These are phyloP conservation scores for Oryza officinalis DNA, from an alignment of 176 grass and related monocot species.

Conservation along the genomic window DNA sequence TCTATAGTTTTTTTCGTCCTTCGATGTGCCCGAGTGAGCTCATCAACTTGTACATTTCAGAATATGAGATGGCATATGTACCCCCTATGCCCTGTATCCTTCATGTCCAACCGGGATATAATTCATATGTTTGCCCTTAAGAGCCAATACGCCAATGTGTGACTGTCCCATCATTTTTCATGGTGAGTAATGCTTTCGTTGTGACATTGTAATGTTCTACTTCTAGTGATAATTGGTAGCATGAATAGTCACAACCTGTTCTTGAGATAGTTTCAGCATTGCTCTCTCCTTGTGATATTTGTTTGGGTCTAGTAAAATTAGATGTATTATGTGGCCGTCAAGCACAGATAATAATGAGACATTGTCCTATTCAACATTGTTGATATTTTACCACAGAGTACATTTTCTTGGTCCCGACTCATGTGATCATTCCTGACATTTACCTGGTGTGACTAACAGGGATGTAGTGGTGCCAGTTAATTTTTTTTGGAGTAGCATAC, in stretches of 20 bases:
- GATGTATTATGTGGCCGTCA: not conserved
- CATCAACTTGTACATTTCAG: not conserved
- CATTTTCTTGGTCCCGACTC: conserved; percentile 7
- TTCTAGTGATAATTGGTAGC: conserved; percentile 25
- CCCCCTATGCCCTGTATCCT: not conserved
- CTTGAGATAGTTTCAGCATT: conserved; percentile 16
- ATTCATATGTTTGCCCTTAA: not conserved
- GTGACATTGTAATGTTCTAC: not conserved
- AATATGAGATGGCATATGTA: not conserved
- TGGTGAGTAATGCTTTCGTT: not conserved
- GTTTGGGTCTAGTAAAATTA: conserved; percentile 30
- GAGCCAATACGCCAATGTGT: not conserved
- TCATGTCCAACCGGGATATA: not conserved
- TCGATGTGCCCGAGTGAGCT: not conserved
- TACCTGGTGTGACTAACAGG: conserved; percentile 2
- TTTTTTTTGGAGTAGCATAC: not conserved
- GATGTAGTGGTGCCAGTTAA: not conserved
- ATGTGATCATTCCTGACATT: not conserved
- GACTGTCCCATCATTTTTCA: not conserved
- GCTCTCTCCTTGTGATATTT: conserved; percentile 13
- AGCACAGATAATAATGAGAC: conserved; percentile 30
- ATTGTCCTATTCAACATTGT: conserved; percentile 1
- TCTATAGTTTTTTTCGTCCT: not conserved
- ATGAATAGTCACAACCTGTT: conserved; percentile 12
- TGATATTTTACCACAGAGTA: conserved; percentile 4